Conservation (phyloP, 2,329 filamentous ascomycete genomes). For the Aquanectria penicillioides region DNA sequence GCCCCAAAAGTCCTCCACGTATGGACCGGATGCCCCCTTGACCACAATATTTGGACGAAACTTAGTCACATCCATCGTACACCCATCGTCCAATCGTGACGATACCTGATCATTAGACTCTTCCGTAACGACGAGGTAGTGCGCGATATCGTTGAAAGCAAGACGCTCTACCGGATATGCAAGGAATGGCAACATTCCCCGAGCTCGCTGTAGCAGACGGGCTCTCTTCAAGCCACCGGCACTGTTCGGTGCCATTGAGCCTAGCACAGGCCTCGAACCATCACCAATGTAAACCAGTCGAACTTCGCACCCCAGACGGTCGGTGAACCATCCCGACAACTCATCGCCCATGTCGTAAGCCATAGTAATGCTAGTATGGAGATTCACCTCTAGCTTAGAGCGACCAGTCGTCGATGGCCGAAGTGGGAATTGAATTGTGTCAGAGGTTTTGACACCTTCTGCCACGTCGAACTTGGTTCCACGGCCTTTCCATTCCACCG, state of each 20-base stretch:
- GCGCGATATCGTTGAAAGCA: conserved; percentile 34
- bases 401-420: conserved; percentile 8
- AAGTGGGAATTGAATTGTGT: conserved; percentile 27
- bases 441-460: not conserved
- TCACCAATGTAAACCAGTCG: conserved; percentile 34
- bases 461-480: conserved; percentile 13
- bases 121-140: conserved; percentile 38
- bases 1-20: conserved; percentile 36
- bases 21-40: conserved; percentile 28
- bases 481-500: conserved; percentile 22
- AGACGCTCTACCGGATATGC: conserved; percentile 22
- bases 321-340: conserved; percentile 32
- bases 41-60: conserved; percentile 39
- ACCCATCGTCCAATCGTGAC: conserved; percentile 19
- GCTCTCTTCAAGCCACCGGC: conserved; percentile 24
- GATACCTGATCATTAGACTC: conserved; percentile 36
- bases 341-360: conserved; percentile 37
- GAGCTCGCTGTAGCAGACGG: not conserved
- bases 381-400: conserved; percentile 11
- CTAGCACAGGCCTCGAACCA: conserved; percentile 34
- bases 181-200: conserved; percentile 15
- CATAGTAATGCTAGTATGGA: conserved; percentile 29
- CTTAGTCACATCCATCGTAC: conserved; percentile 36
- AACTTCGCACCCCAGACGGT: conserved; percentile 28
- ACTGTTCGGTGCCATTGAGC: conserved; percentile 38